Base-by-base conservation (phyloP, 2,329 filamentous ascomycete species). In the Aspergillus novoparasiticus region DNA sequence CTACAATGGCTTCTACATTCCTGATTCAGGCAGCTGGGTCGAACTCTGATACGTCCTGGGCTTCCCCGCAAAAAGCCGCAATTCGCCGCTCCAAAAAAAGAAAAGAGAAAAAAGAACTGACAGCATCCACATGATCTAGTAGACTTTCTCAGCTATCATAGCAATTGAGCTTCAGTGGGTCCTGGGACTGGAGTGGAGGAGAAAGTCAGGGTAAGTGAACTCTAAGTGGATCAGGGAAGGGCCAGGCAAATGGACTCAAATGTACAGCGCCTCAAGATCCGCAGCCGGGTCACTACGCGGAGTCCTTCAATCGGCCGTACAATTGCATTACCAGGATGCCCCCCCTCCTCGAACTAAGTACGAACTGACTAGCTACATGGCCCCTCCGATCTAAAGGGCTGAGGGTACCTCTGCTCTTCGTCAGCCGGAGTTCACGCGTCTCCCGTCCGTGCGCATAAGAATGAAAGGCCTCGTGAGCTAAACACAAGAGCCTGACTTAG, bases 31-130 rank as follows among this genome's bases (percentile, higher is more conserved):
- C 54, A 63, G 57, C 62, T 64, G 64, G 63, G 59, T 64, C 61
- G 60, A 58, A 62, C 61, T 65, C 65, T 72, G 70, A 72, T 71
- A 72, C 70, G 69, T 57, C 65, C 62, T 66, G 63, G 55, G 9
- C 43, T 69, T 72, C 68, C 70, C 69, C 70, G 69, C 67, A 69
- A 72, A 72, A 70, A 71, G 68, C 68, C 69, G 69, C 68, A 69
- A 68, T 69, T 68, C 67, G 69, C 68, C 66, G 65, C 68, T 67
- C 65, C 64, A 43, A 67, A 68, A 66, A 66, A 65, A 55, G 21
- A 19, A 51, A 21, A 66, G 61, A 53, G 28, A 26, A 70, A 66
- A 59, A 62, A 61, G 59, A 66, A 64, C 64, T 69, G 65, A 69
- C 69, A 71, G 64, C 59, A 71, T 68, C 66, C 70, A 71, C 69